Conservation (phyloP, 1,139 yeast genomes). For the Candida sp. region DNA sequence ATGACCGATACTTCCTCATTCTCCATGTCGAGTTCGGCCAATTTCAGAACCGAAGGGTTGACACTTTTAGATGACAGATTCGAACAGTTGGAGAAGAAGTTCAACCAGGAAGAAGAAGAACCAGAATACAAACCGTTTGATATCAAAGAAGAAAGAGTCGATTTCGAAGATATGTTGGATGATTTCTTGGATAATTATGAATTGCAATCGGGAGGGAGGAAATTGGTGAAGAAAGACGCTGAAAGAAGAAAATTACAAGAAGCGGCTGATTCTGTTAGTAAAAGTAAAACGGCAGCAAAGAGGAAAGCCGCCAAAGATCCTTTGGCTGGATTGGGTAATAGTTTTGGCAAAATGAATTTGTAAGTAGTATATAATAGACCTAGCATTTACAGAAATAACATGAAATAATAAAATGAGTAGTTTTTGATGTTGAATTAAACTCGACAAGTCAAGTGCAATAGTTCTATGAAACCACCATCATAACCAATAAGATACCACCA, state of each 20-base stretch:
- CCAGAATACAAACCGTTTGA: conserved; percentile 63
- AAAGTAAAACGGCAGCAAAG: conserved; percentile 55
- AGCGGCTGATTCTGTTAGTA: conserved; percentile 71
- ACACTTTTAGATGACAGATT: conserved; percentile 85
- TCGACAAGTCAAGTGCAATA: too few relatives aligned
- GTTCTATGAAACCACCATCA: too few relatives aligned
- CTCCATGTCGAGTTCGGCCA: conserved; percentile 93
- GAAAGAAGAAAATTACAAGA: conserved; percentile 48
- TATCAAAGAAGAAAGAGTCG: conserved; percentile 71
- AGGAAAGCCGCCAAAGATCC: conserved; percentile 34
- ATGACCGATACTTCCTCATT: conserved; percentile 87
- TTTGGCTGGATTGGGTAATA: conserved; percentile 2
- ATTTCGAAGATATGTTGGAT: conserved; percentile 81
- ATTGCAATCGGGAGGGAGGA: conserved; percentile 79
- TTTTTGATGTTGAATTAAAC: too few relatives aligned
- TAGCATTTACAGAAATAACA: too few relatives aligned
- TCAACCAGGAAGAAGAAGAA: conserved; percentile 53
- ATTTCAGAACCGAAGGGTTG: conserved; percentile 85
- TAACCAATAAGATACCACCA: too few relatives aligned
- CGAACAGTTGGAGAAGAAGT: conserved; percentile 66
- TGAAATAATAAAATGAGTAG: too few relatives aligned
- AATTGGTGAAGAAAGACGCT: conserved; percentile 64
- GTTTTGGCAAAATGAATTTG: conserved; percentile 8
- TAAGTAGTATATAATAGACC: neutral
- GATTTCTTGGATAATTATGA: conserved; percentile 91